These are phyloP conservation scores for Hypoxylon trugodes DNA, from an alignment of 495 filamentous ascomycete species.

Conservation along the genomic window DNA sequence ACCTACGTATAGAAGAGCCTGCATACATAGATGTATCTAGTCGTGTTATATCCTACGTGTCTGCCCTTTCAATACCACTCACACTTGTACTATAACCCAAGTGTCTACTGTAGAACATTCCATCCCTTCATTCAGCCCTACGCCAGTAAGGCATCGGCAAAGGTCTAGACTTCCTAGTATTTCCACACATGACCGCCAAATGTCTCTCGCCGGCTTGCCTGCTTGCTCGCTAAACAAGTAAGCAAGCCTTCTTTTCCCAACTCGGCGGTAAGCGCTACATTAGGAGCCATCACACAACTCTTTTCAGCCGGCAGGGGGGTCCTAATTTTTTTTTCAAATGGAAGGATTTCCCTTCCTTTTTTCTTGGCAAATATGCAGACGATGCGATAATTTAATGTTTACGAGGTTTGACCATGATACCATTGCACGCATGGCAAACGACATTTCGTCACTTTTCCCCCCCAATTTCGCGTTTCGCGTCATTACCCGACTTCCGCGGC, in stretches of 20 bases:
- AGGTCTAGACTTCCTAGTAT: background rate
- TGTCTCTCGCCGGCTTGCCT: too few species aligned
- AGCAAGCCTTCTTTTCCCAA: background rate
- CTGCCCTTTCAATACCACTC: too few species aligned
- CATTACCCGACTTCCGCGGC: too few species aligned
- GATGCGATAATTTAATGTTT: slow-evolving; percentile 8
- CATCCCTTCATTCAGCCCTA: slow-evolving; percentile 6
- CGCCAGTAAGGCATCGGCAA: background rate
- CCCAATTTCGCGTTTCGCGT: too few species aligned
- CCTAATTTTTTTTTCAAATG: too few species aligned
- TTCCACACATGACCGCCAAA: too few species aligned
- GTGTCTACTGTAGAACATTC: background rate
- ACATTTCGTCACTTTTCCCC: background rate
- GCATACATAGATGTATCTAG: too few species aligned
- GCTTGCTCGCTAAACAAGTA: too few species aligned
- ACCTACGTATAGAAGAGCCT: too few species aligned
- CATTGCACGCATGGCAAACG: background rate
- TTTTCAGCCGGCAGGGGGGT: slow-evolving; percentile 4
- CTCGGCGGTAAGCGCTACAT: slow-evolving; percentile 7
- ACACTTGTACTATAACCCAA: too few species aligned
- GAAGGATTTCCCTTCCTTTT: slow-evolving; percentile 10
- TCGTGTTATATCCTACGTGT: too few species aligned
- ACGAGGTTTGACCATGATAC: background rate
- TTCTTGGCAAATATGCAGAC: slow-evolving; percentile 9
- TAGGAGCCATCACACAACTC: background rate